Evolutionary conservation across 2,329 filamentous ascomycete genomes (phyloP), one percentile per base, ranked within the genome.

Genomic region (Pezicula rhizophila): DNA sequence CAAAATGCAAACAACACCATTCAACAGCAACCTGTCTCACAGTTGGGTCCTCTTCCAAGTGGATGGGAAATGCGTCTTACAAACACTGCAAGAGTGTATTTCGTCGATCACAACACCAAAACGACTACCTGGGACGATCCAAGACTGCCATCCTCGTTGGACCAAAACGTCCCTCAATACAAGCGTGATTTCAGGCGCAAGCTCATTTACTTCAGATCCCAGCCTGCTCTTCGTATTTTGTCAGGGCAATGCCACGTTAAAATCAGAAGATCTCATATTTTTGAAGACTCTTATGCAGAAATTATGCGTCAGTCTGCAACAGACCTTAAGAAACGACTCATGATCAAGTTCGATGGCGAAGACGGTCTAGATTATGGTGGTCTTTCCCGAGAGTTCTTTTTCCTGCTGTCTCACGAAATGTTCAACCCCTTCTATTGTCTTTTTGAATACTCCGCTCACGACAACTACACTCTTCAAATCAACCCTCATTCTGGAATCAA

Each of bases 371-470:
- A 99, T 70, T 99, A 99, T 64, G 93, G 93, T 68, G 93, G 93
- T 77, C 79, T 99, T 48, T 99, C 93, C 33, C 80, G 91, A 79
- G 93, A 99, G 71, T 99, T 99, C 76, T 99, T 99, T 78, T 99
- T 99, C 82, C 76, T 99, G 37, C 81, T 99, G 48, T 97, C 92
- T 14, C 93, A 99, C 72, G 93, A 99, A 75, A 99, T 99, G 93
- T 99, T 99, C 75, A 99, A 99, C 69, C 93, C 93, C 28, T 99
- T 99, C 73, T 99, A 99, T 75, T 99, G 93, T 68, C 78, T 99
- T 47, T 99, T 99, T 75, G 93, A 99, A 72, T 99, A 99, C 70
- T 97, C 93, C 23, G 93, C 93, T 35, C 93, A 99, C 75, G 93
- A 99, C 81, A 99, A 99, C 74, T 99, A 99, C 73, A 99, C 93